A percentile compares a stretch with the other conserved stretches of the same genome.
phyloP scores from a whole-genome alignment of 768 basidiomycete species.

The Kwoniella pini region DNA sequence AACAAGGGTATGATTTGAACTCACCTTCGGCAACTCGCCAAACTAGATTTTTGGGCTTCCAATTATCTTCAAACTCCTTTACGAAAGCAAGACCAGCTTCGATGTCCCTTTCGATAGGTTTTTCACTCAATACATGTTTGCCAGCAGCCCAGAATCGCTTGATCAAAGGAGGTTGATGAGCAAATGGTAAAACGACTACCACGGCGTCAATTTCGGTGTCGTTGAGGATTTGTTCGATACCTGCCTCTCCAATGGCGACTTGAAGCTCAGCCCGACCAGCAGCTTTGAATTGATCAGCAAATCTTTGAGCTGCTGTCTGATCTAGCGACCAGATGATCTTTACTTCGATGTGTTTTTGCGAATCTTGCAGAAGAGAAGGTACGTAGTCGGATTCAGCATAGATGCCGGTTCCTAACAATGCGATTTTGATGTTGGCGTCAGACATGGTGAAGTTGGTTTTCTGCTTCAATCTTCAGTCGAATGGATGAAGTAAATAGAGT shows the following conservation, averaged over 20 bases:
- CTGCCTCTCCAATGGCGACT: not conserved
- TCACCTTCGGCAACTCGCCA: not conserved
- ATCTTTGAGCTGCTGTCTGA: not conserved
- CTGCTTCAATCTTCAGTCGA: no score
- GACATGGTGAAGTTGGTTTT: not conserved
- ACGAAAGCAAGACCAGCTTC: not conserved
- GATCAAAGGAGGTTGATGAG: not conserved
- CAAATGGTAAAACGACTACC: not conserved
- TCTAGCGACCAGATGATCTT: not conserved
- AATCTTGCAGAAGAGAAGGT: not conserved
- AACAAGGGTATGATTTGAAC: not conserved
- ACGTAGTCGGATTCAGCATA: slow-evolving; percentile 1
- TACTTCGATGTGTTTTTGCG: not conserved
- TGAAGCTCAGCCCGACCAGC: slow-evolving; percentile 1
- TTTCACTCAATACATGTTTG: slow-evolving; percentile 1
- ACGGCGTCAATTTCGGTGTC: not conserved
- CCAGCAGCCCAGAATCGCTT: slow-evolving; percentile 3
- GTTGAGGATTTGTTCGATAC: not conserved
- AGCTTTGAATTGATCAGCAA: not conserved
- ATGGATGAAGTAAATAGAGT: no score
- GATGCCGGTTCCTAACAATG: slow-evolving; percentile 1
- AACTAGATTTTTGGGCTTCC: not conserved
- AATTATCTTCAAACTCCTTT: slow-evolving; percentile 1
- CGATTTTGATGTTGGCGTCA: slow-evolving; percentile 1
- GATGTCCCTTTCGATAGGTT: not conserved